Evolutionary conservation across 208 protist species (phyloP).

Genomic region (Crithidia acanthocephali): DNA sequence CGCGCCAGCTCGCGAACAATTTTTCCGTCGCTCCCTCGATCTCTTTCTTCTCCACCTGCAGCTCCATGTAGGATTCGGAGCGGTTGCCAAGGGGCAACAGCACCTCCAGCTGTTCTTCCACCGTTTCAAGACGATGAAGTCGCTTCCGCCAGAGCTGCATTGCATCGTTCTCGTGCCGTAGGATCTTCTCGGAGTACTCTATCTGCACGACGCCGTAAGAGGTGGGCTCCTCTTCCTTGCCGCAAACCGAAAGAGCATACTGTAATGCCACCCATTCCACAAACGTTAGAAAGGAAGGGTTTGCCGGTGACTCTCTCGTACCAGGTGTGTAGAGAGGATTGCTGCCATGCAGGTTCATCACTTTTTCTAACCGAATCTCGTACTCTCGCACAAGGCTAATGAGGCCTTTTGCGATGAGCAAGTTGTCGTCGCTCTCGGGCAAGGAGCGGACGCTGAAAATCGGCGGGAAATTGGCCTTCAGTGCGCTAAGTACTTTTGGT

Average conservation of each 20-base stretch:
- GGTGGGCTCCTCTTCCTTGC: constrained; percentile 30
- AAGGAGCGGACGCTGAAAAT: neutral
- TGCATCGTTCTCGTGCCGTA: constrained; percentile 9
- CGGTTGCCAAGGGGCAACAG: constrained; percentile 22
- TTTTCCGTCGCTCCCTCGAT: constrained; percentile 30
- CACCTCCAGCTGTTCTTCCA: constrained; percentile 30
- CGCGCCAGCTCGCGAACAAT: constrained; percentile 34
- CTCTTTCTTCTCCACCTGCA: constrained; percentile 26
- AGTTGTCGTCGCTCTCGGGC: neutral
- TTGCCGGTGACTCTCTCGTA: neutral
- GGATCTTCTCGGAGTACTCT: constrained; percentile 7
- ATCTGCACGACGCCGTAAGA: constrained; percentile 32
- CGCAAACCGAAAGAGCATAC: constrained; percentile 35
- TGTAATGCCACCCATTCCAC: constrained; percentile 55
- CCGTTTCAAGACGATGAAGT: constrained; percentile 24
- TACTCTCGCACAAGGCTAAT: constrained; percentile 24
- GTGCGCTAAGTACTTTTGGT: constrained; percentile 8
- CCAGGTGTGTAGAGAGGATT: constrained; percentile 15
- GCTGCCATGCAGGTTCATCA: neutral
- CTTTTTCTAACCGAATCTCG: constrained; percentile 12
- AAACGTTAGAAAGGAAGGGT: constrained; percentile 45
- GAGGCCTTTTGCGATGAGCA: neutral
- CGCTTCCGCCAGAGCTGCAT: constrained; percentile 19
- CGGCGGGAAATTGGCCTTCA: constrained; percentile 24
- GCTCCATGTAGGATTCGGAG: constrained; percentile 11